These are phyloP conservation scores for Daldinia loculata DNA, from an alignment of 495 filamentous ascomycete species.

Conservation along the genomic window DNA sequence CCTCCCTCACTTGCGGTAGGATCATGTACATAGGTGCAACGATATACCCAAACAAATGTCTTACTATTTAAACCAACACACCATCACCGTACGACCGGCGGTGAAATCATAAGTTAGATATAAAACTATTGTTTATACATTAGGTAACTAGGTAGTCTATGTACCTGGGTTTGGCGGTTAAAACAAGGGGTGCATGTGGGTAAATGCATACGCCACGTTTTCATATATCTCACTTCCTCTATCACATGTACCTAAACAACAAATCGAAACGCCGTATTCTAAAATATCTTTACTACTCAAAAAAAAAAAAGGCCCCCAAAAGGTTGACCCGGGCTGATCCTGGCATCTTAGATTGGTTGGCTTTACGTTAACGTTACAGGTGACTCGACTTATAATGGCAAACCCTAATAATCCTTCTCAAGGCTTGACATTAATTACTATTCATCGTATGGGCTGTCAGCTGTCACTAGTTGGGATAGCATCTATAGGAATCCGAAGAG, in stretches of 20 bases:
- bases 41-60: not conserved
- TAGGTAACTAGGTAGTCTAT: not conserved
- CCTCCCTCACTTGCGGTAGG: not conserved
- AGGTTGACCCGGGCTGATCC: not conserved
- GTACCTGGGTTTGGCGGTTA: constrained; percentile 4
- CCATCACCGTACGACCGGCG: constrained; percentile 30
- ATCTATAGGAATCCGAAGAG: not conserved
- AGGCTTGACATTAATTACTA: not conserved
- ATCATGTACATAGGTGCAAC: constrained; percentile 4
- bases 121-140: not conserved
- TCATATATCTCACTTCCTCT: not conserved
- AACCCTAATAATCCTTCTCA: not conserved
- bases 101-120: constrained; percentile 5
- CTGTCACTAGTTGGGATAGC: not conserved
- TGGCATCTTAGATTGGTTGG: not conserved
- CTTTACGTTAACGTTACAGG: constrained; percentile 9
- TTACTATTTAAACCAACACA: constrained; percentile 9
- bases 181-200: constrained; percentile 17
- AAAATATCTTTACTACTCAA: not conserved
- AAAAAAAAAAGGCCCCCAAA: not conserved
- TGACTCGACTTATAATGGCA: not conserved
- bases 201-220: constrained; percentile 5
- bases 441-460: not conserved
- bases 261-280: not conserved
- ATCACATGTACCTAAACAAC: not conserved